These are phyloP conservation scores for Hippophae rhamnoides DNA, from an alignment of 306 rosid genomes.

Conservation along the genomic window DNA sequence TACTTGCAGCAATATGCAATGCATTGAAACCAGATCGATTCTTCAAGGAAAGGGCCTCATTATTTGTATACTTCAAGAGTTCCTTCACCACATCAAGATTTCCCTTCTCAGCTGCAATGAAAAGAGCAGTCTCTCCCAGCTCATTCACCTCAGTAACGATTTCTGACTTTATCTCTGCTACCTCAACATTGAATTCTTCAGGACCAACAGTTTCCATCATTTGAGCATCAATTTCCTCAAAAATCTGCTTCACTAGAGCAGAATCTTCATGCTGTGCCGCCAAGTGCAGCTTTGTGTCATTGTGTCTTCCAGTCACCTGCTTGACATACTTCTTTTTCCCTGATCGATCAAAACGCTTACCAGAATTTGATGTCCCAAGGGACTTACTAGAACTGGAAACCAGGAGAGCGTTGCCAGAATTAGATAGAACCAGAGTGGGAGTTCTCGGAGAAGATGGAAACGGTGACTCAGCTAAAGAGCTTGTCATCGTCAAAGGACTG, in stretches of 20 bases:
- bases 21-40: constrained; percentile 61
- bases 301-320: constrained; percentile 79
- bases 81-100: constrained; percentile 46
- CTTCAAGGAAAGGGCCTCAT: constrained; percentile 42
- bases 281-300: constrained; percentile 80
- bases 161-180: constrained; percentile 49
- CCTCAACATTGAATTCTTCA: constrained; percentile 64
- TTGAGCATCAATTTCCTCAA: constrained; percentile 59
- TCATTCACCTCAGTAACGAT: constrained; percentile 76
- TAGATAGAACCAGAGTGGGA: constrained; percentile 21
- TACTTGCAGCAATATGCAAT: constrained; percentile 68
- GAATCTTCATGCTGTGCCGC: constrained; percentile 61
- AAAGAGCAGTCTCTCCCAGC: constrained; percentile 69
- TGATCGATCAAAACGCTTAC: constrained; percentile 41
- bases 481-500: no score
- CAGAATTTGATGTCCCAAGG: constrained; percentile 41
- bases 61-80: constrained; percentile 43
- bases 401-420: constrained; percentile 45
- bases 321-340: constrained; percentile 62
- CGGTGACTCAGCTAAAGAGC: constrained; percentile 35
- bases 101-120: constrained; percentile 65
- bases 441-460: constrained; percentile 40
- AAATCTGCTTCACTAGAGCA: constrained; percentile 29
- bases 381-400: constrained; percentile 54
- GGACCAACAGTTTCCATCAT: constrained; percentile 48